Base-by-base conservation (phyloP, 768 basidiomycete species). In the Lactarius hengduanensis region DNA sequence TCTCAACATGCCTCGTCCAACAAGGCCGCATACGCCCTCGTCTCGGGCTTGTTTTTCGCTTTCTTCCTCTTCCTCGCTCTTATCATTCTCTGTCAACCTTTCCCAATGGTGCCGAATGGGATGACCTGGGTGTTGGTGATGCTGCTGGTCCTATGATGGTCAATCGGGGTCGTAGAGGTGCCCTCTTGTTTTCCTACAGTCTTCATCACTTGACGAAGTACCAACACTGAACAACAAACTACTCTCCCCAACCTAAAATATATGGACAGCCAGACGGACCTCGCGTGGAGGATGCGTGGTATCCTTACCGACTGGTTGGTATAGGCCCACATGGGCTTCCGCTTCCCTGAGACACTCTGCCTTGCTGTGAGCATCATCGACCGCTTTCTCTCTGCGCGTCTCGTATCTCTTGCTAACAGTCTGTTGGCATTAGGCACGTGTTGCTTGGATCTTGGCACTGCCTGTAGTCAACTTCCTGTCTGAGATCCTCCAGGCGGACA, bases 81-180 rank as follows among this genome's bases (percentile, higher is more conserved):
- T 30, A 30, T 30, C 30, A 30, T 30, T 30, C 30, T 30, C 30
- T 30, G 30, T 30, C 30, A 30, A 30, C 30, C 30, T 30, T 30
- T 70, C 87, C 87, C 3, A 80, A 89, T 63, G 81, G 80, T 68
- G 70, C 79, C 73, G 79, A 82, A 74, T 98, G 94, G 96, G 91
- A 91, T 34, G 96, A 98, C 73, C 83, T 98, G 20, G 95, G 96
- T 70, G 87, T 86, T 1, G 94, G 95, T 22, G 95, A 98, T 74
- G 86, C 80, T 61, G 93, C 94, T 59, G 96, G 98, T 74, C 97
- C 96, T 15, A 81, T 93, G 67, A 98, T 98, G 96, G 96, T 97
- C 70, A 90, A 89, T 98, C 79, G 91, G 89, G 74, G 78, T 85
- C 67, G 80, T 88, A 66, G 94, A 98, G 86, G 95, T 94, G 73